A percentile compares a stretch with the other conserved stretches of the same genome.
Conservation (phyloP, 805 yeast species). For the Lipomyces lipofer region DNA sequence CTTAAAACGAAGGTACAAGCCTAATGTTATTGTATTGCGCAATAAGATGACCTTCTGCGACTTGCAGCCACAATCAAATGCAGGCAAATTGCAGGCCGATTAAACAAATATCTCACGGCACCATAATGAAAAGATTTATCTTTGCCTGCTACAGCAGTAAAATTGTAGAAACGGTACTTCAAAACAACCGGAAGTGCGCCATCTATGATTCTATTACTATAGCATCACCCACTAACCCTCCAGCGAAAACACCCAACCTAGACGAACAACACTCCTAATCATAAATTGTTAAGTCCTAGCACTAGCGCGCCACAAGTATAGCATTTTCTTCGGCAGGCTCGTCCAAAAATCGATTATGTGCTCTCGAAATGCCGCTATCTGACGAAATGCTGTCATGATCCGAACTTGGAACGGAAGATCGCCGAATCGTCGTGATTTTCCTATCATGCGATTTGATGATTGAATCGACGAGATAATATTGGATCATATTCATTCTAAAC, state of each 20-base stretch:
- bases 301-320: slow-evolving; percentile 16
- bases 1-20: no score
- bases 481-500: slow-evolving; percentile 46
- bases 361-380: background rate
- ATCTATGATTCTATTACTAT: background rate
- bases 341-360: slow-evolving; percentile 14
- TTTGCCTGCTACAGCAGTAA: no score
- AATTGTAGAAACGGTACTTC: background rate
- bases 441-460: slow-evolving; percentile 54
- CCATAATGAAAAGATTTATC: no score
- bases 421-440: background rate
- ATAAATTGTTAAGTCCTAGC: no score
- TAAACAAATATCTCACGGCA: no score
- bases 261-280: no score
- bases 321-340: slow-evolving; percentile 22
- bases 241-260: background rate
- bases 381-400: background rate
- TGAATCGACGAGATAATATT: slow-evolving; percentile 58
- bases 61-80: no score
- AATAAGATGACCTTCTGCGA: no score
- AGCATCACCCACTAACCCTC: background rate
- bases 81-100: no score
- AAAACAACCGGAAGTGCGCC: background rate
- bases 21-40: no score
- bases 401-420: background rate